A percentile compares a stretch with the other conserved stretches of the same genome.
Evolutionary conservation across 148 eudicot genomes (phyloP).

Genomic region (Rhododendron ovatum): DNA sequence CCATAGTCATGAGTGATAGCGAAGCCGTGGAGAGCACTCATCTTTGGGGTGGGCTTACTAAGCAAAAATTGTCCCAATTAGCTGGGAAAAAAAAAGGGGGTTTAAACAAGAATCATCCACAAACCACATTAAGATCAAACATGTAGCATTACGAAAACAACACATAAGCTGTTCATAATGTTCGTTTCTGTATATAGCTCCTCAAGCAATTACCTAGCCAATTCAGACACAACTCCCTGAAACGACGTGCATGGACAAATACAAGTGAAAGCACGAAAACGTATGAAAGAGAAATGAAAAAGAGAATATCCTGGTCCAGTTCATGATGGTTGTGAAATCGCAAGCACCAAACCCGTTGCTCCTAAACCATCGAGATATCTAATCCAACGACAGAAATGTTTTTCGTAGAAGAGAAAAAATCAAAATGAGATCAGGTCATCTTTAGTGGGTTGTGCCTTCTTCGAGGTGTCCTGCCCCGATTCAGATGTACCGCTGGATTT

Average conservation of each 20-base stretch:
- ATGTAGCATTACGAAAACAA: background rate
- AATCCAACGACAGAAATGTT: background rate
- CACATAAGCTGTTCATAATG: background rate
- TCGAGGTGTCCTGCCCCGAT: constrained; percentile 33
- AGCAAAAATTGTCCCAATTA: background rate
- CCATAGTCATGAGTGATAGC: too few relatives aligned
- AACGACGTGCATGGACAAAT: background rate
- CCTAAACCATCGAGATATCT: background rate
- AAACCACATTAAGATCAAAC: background rate
- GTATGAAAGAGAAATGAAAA: background rate
- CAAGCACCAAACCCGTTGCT: background rate
- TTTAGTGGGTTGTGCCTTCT: constrained; percentile 49
- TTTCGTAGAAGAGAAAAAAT: background rate
- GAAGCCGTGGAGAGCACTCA: too few relatives aligned
- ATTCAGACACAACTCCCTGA: constrained; percentile 6
- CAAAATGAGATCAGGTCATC: constrained; percentile 77
- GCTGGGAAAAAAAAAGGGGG: background rate
- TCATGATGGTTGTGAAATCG: background rate
- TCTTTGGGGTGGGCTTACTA: too few relatives aligned
- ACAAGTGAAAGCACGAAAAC: background rate
- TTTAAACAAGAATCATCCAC: background rate
- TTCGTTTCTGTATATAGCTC: background rate
- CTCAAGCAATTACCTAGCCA: background rate
- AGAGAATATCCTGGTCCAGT: background rate
- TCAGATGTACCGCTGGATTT: constrained; percentile 55